Base-by-base conservation (phyloP, 1,284 basidiomycete species). In the Rhodotorula sp. region DNA sequence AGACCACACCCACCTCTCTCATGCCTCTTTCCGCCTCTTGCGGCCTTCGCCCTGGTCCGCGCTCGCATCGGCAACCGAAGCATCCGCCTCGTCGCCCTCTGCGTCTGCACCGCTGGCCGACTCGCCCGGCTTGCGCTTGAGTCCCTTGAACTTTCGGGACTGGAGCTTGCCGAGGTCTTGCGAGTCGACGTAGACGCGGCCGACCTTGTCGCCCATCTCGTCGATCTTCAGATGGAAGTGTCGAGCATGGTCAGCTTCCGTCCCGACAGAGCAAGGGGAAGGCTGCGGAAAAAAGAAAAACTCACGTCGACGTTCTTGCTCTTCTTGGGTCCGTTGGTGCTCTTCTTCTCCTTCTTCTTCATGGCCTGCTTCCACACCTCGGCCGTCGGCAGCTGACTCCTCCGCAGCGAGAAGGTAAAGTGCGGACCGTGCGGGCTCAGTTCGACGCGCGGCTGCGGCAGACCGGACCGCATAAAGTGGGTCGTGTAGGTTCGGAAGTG, bases 161-260 rank as follows among this genome's bases (percentile, higher is more conserved):
- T 97, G 93, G 82, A 99, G 80, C 83, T 87, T 91, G 76, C 80
- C 83, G 77, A 99, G 82, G 82, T 99, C 93, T 85, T 99, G 56
- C 52, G 47, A 49, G n/a, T 68, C 57, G 54, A 69, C 56, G 82
- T 98, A 96, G 65, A 99, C 87, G 71, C 89, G 86, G 61, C 95
- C 96, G 75, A 96, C 87, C 83, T 95, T 83, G 82, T 99, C 93
- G 69, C 96, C 96, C 96, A 98, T 97, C 82, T 93, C 93, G 84
- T 99, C 96, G 75, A 94, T 92, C 64, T 70, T 39, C 57, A 20
- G 3, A 6, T 16, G 18, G 3, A 6, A 16, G 16, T 21, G 21
- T 18, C 2, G 5, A 12, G 18, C 29, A 5, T 1, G 43, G 46
- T 59, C 18, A 58, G 62, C 49, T n/a, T 16, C 34, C 21, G 54